Percentiles rank a stretch among this genome's conserved stretches.
Evolutionary conservation across 2,329 filamentous ascomycete species (phyloP).

Genomic region (Claviceps arundinis): DNA sequence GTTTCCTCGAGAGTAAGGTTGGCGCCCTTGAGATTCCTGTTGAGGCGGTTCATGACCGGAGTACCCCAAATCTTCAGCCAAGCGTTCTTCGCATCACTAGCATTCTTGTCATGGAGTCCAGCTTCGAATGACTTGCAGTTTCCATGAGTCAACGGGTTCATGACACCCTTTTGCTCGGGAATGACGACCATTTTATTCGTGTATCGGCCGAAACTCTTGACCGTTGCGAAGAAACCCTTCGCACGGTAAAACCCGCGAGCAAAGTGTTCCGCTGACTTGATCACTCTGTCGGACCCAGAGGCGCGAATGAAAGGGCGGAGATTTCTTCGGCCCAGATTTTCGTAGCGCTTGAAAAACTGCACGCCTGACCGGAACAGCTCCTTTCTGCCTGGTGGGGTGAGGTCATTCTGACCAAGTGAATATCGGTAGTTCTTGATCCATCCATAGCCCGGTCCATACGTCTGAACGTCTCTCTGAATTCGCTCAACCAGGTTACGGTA

Average conservation of each 20-base stretch:
- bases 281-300: constrained; percentile 55
- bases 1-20: constrained; percentile 50
- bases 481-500: constrained; percentile 53
- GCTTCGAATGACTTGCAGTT: constrained; percentile 59
- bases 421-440: constrained; percentile 66
- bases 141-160: constrained; percentile 72
- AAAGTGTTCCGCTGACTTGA: constrained; percentile 65
- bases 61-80: constrained; percentile 55
- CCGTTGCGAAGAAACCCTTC: constrained; percentile 14
- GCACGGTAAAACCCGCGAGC: constrained; percentile 54
- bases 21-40: constrained; percentile 52
- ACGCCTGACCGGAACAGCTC: constrained; percentile 63
- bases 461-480: constrained; percentile 44
- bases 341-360: constrained; percentile 65
- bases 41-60: constrained; percentile 55
- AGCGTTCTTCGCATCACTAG: constrained; percentile 33
- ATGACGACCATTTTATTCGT: constrained; percentile 51
- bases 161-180: constrained; percentile 50
- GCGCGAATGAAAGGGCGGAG: constrained; percentile 58
- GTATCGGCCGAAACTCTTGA: constrained; percentile 25
- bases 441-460: constrained; percentile 48
- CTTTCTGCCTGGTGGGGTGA: constrained; percentile 52
- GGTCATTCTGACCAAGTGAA: constrained; percentile 52
- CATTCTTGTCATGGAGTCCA: constrained; percentile 35
- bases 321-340: constrained; percentile 35